Conservation (phyloP, 257 asterid species). For the Gentiana macrophylla region DNA sequence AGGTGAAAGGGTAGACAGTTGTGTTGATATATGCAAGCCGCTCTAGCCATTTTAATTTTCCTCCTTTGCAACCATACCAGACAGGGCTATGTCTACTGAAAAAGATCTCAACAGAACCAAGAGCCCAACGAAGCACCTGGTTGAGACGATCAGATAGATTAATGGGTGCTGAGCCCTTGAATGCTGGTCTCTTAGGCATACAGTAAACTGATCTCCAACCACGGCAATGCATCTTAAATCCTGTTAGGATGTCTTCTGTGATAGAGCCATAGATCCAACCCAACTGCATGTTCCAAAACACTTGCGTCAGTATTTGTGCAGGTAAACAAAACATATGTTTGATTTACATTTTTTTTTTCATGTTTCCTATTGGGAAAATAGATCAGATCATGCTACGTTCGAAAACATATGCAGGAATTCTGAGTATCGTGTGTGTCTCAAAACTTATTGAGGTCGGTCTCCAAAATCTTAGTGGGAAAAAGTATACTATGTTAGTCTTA, state of each 20-base stretch:
- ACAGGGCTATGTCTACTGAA: slow-evolving; percentile 85
- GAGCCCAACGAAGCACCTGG: slow-evolving; percentile 93
- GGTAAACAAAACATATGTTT: not conserved
- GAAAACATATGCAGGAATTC: no score
- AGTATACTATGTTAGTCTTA: not conserved
- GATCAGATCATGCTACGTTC: no score
- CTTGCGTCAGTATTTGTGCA: slow-evolving; percentile 1
- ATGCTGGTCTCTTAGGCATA: slow-evolving; percentile 76
- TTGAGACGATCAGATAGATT: slow-evolving; percentile 91
- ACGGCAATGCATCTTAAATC: slow-evolving; percentile 95
- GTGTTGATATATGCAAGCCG: slow-evolving; percentile 75
- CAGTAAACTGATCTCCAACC: slow-evolving; percentile 96
- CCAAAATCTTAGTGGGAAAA: no score
- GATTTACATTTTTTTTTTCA: not conserved
- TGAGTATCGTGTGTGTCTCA: no score
- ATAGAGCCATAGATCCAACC: slow-evolving; percentile 97
- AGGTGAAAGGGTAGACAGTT: slow-evolving; percentile 83
- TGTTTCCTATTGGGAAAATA: no score
- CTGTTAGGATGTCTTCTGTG: slow-evolving; percentile 91
- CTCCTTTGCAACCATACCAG: slow-evolving; percentile 73
- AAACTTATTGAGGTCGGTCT: not conserved
- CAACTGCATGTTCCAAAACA: slow-evolving; percentile 40
- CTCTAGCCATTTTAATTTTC: slow-evolving; percentile 87
- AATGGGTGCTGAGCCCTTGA: slow-evolving; percentile 90
- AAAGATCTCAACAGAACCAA: slow-evolving; percentile 88